phyloP scores from a whole-genome alignment of 352 stramenopile genomes.

The Globisporangium rhizosaccharum region DNA sequence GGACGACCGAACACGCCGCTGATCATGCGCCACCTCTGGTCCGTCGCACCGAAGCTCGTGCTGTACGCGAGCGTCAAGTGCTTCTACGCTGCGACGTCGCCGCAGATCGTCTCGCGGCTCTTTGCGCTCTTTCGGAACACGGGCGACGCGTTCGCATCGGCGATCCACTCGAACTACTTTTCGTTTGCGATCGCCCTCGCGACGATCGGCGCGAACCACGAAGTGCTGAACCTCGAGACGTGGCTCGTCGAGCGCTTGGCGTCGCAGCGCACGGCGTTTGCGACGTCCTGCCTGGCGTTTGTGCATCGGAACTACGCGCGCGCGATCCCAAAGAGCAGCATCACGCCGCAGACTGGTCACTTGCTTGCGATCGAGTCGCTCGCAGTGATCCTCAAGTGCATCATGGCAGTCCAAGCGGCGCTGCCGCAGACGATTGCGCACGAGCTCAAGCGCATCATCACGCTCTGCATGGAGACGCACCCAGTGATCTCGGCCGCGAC shows the following conservation, averaged over 20 bases:
- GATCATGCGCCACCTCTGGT: slow-evolving; percentile 87
- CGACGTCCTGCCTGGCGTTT: slow-evolving; percentile 78
- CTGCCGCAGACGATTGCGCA: slow-evolving; percentile 64
- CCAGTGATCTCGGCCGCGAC: slow-evolving; percentile 70
- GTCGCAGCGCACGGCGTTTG: slow-evolving; percentile 76
- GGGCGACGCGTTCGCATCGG: slow-evolving; percentile 69
- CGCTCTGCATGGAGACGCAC: slow-evolving; percentile 78
- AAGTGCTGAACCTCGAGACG: slow-evolving; percentile 78
- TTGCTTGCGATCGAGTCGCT: slow-evolving; percentile 82
- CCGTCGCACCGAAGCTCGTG: slow-evolving; percentile 80
- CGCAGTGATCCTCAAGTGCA: slow-evolving; percentile 78
- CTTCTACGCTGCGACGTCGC: slow-evolving; percentile 74
- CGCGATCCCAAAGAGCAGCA: slow-evolving; percentile 73
- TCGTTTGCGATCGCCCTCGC: slow-evolving; percentile 79
- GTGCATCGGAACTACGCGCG: slow-evolving; percentile 82
- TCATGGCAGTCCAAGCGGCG: slow-evolving; percentile 63
- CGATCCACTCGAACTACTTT: slow-evolving; percentile 87
- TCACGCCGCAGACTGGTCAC: slow-evolving; percentile 77
- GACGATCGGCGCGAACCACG: slow-evolving; percentile 83
- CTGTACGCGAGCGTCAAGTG: slow-evolving; percentile 85
- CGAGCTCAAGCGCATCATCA: slow-evolving; percentile 81
- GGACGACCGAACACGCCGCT: slow-evolving; percentile 77
- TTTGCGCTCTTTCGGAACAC: slow-evolving; percentile 85
- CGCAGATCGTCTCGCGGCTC: slow-evolving; percentile 74
- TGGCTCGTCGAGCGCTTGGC: slow-evolving; percentile 79